Base-by-base conservation (phyloP, 176 grass and related monocot species). In the Bonia amplexicaulis region DNA sequence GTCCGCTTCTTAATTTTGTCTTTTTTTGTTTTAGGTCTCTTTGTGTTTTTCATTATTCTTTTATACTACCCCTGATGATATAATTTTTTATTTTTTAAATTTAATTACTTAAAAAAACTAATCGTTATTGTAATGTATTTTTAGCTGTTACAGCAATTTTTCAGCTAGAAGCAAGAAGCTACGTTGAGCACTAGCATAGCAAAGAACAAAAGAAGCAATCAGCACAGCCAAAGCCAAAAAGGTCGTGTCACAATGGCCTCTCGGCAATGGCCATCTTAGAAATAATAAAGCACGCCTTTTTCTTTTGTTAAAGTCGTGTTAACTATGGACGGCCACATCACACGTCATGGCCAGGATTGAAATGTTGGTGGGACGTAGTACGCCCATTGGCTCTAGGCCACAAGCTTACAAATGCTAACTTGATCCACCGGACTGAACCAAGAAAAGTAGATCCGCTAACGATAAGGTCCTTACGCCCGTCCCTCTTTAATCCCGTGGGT, bases 221-320 rank as follows among this genome's bases (percentile, higher is more conserved):
- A 69, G 41, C 76, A 47, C 52, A 49, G 16, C 86, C 42, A 82
- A 70, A 77, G 78, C 52, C 26, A 35, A 53, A 67, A 67, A 60
- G 67, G 45, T 0, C 29, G 68, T 40, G 54, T 64, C 42, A 15
- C 12, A 12, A 16, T 73, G n/a, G 73, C 68, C 14, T 46, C 15
- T 39, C 65, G 35, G 7, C 33, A 68, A 20, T 31, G 70, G 47
- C 19, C 82, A 49, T 61, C 20, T 63, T 27, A 31, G 15, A 26
- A 16, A 42, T n/a, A 48, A 71, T 55, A 19, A 58, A 26, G 44
- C 22, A 27, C 13, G 4, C 35, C 5, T n/a, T 23, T 71, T 55
- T 23, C 63, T 75, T 79, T n/a, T 12, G 76, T 8, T 61, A 73
- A 86, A 80, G 57, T 16, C 57, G 14, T 49, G 44, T 23, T 84